Base-by-base conservation (phyloP, 2,329 filamentous ascomycete species). In the Cadophora malorum region DNA sequence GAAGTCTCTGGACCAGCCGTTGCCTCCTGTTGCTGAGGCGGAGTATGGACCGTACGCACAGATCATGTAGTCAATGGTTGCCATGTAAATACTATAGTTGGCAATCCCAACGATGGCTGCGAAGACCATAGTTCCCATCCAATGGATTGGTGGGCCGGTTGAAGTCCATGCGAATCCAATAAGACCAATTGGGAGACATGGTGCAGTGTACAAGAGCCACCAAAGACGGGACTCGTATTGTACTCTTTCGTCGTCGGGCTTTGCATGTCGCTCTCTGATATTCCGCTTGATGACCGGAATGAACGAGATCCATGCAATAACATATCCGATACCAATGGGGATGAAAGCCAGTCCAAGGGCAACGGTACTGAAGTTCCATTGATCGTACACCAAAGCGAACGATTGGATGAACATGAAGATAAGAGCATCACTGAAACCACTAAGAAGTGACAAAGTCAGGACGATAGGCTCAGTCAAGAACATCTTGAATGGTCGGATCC, bases 331-430 rank as follows among this genome's bases (percentile, higher is more conserved):
- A 25, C 90, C 83, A 52, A 92, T 88, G 3, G 90, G 84, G 25
- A 91, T 83, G 76, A 92, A 91, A 0, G 86, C 78, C 25, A 91
- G 80, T 0, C 88, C 89, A 1, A 88, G 79, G 9, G 83, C 79
- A 1, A 89, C 78, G 8, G 84, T 82, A 25, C 79, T 79, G 72
- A 93, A 93, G 55, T 79, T 74, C 89, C 89, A 93, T 74, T 92
- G 88, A 19, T 81, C 79, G 74, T 91, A 91, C 1, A 93, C 90
- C 1, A 91, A 82, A 0, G 81, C 79, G 72, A 92, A 93, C 0
- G 88, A 90, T 76, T 93, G 89, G 64, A 93, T 87, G 77, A 91
- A 91, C 83, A 91, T 91, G 81, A 93, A 93, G 79, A 93, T 92
- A 4, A 93, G 84, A 2, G 90, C 90, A 68, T 93, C 91, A 10